Evolutionary conservation across 345 rosid species (phyloP).

Genomic region (Eucalyptus erythrocorys): DNA sequence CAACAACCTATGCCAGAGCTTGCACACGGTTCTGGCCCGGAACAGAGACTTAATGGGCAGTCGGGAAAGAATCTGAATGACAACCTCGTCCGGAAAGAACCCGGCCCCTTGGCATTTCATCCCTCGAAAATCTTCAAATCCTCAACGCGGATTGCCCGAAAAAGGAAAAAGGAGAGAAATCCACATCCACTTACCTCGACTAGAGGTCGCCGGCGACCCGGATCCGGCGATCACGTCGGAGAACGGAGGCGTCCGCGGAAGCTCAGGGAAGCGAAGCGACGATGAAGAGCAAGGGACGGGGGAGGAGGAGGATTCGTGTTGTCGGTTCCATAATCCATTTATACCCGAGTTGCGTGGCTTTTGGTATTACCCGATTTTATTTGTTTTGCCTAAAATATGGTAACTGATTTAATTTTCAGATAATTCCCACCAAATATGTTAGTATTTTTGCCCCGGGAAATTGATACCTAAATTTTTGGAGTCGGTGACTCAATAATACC

Average conservation of each 20-base stretch:
- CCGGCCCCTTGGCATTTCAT: not conserved
- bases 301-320: not conserved
- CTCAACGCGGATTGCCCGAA: not conserved
- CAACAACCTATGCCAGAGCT: slow-evolving; percentile 51
- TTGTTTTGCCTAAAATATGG: not conserved
- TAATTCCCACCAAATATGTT: not conserved
- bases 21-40: slow-evolving; percentile 64
- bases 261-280: not conserved
- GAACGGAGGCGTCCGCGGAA: not conserved
- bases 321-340: not conserved
- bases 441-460: not conserved
- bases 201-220: not conserved
- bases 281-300: not conserved
- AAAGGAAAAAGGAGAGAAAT: not conserved
- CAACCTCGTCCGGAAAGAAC: slow-evolving; percentile 65
- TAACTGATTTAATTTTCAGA: not conserved
- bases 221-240: not conserved
- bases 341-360: not conserved
- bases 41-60: slow-evolving; percentile 66
- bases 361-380: not conserved
- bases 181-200: not conserved
- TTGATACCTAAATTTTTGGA: not conserved
- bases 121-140: not conserved
- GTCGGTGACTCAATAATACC: not conserved
- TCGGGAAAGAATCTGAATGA: slow-evolving; percentile 56